Evolutionary conservation across 768 basidiomycete genomes (phyloP), one percentile per base, ranked within the genome.

Genomic region (Tulasnella sp.): DNA sequence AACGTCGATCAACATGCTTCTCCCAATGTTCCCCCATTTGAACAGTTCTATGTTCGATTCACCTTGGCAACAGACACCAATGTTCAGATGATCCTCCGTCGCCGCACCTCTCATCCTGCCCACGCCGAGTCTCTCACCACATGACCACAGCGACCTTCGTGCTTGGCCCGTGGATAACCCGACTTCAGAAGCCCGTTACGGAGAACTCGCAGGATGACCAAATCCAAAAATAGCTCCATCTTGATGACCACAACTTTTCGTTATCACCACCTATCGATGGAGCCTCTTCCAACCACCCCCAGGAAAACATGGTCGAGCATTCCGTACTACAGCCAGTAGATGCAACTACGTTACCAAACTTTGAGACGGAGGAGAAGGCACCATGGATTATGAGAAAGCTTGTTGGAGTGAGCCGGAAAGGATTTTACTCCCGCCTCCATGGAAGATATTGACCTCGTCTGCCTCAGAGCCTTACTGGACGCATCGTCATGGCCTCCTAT

Each of bases 381-480:
- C 90, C 90, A 81, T 92, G 91, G 91, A 89, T 92, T 79, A 86
- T 92, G 50, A 86, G 91, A 77, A 92, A 91, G 85, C 88, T 93
- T 5, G 90, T 90, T 31, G 91, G 91, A 81, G 91, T 91, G 85
- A 83, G 89, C 88, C n/a, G 54, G 24, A 54, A 34, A 69, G 75
- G 50, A 79, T 80, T 73, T 11, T 22, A n/a, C 24, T 73, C 37
- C 34, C 16, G 37, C 5, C 24, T n/a, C 16, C n/a, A n/a, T 20
- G 5, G 72, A 37, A 20, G n/a, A 28, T 73, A 16, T 14, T 34
- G 48, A 54, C 42, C 46, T 14, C 7, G 41, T 22, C 24, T 34
- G 20, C 40, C 81, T 14, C 84, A 91, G 90, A 90, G 90, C 2
- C 89, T 91, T 87, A 90, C 90, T 2, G 91, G 91, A 6, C 85